phyloP scores from a whole-genome alignment of 2,329 filamentous ascomycete species.

The Aspergillus sp. region DNA sequence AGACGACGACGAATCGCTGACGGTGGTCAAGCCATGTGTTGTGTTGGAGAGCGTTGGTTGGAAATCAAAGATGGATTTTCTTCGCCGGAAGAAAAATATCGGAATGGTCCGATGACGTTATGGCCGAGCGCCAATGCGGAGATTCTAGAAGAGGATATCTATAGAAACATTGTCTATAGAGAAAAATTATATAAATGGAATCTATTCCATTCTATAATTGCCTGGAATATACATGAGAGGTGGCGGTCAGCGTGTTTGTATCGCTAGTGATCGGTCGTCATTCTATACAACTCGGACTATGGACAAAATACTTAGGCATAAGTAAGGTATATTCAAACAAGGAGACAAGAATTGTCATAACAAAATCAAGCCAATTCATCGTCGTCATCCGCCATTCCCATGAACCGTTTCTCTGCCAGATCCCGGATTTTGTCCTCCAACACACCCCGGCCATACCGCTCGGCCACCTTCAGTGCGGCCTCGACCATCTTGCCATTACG shows the following conservation, averaged over 20 bases:
- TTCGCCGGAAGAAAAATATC: not conserved
- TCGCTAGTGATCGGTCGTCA: not conserved
- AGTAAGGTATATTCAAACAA: not conserved
- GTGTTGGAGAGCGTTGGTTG: not conserved
- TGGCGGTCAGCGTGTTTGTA: not conserved
- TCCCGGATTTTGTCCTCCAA: conserved; percentile 87
- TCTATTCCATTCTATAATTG: not conserved
- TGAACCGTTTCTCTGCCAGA: conserved; percentile 63
- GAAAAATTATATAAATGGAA: not conserved
- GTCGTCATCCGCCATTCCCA: conserved; percentile 55
- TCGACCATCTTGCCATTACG: conserved; percentile 82
- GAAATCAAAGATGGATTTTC: not conserved
- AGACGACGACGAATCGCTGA: conserved; percentile 3
- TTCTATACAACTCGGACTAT: not conserved
- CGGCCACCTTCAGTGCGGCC: conserved; percentile 81
- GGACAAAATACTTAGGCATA: not conserved
- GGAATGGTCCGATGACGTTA: not conserved
- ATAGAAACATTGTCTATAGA: not conserved
- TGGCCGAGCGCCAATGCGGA: not conserved
- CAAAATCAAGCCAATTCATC: conserved; percentile 31
- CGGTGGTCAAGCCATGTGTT: conserved; percentile 4
- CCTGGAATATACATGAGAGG: not conserved
- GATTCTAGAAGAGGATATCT: not conserved
- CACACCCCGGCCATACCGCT: conserved; percentile 71
- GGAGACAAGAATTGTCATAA: not conserved